Evolutionary conservation across 2,329 filamentous ascomycete species (phyloP).

Genomic region (Alternaria sp.): DNA sequence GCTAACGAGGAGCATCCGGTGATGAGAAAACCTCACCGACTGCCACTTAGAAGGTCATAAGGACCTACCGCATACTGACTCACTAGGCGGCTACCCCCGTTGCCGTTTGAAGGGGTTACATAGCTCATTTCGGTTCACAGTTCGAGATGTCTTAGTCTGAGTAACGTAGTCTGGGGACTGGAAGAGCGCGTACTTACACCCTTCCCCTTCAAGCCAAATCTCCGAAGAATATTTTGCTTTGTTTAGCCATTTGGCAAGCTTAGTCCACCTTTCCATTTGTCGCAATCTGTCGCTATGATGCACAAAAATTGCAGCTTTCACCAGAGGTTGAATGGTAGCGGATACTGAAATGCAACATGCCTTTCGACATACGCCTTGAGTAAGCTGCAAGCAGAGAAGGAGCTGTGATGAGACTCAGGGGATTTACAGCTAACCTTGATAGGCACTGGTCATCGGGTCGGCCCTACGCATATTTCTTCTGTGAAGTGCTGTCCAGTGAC

Average conservation of each 20-base stretch:
- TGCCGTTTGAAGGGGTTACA: slow-evolving; percentile 16
- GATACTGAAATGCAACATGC: not conserved
- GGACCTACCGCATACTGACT: slow-evolving; percentile 17
- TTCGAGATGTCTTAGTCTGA: slow-evolving; percentile 8
- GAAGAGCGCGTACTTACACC: slow-evolving; percentile 9
- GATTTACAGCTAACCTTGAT: slow-evolving; percentile 33
- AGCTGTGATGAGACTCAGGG: slow-evolving; percentile 11
- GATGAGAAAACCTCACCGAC: slow-evolving; percentile 17
- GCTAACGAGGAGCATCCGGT: slow-evolving; percentile 17
- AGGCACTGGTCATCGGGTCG: slow-evolving; percentile 41
- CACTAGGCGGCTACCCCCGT: slow-evolving; percentile 14
- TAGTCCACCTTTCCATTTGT: not conserved
- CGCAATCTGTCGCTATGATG: not conserved
- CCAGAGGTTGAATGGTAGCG: not conserved
- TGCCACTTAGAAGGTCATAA: slow-evolving; percentile 30
- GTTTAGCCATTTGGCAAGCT: not conserved
- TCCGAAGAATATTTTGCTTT: slow-evolving; percentile 1
- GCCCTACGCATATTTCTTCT: slow-evolving; percentile 34
- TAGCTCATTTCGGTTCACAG: slow-evolving; percentile 9
- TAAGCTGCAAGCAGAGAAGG: not conserved
- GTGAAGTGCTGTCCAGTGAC: slow-evolving; percentile 27
- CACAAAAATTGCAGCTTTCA: not conserved
- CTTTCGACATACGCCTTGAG: not conserved
- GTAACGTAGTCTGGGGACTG: slow-evolving; percentile 16
- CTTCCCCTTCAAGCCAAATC: not conserved